Percentiles rank a stretch among this genome's conserved stretches.
Conservation (phyloP, 2,329 filamentous ascomycete genomes). For the Xylariaceae sp. region DNA sequence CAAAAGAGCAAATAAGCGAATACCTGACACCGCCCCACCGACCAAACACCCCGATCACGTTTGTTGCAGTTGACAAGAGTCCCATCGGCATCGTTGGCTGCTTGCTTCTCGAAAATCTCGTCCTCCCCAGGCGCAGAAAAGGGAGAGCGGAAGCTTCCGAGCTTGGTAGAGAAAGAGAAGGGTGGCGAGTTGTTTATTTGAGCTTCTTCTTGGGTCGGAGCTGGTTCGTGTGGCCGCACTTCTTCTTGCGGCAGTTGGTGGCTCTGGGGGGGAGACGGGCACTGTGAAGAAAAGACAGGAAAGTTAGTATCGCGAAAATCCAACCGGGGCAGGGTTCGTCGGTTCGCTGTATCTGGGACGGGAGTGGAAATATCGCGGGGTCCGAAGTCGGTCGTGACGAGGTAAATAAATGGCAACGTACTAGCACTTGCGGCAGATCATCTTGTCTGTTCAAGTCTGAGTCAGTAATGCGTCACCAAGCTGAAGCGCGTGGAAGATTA, state of each 20-base stretch:
- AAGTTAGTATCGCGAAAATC: constrained; percentile 4
- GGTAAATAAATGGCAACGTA: constrained; percentile 47
- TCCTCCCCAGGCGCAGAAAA: neutral
- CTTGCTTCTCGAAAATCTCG: neutral
- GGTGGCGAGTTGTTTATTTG: constrained; percentile 19
- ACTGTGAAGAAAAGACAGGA: constrained; percentile 4
- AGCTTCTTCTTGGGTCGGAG: constrained; percentile 99
- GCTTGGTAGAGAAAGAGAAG: neutral
- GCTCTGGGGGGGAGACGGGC: constrained; percentile 44
- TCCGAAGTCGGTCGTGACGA: no score
- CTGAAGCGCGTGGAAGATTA: neutral
- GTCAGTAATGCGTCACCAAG: constrained; percentile 4
- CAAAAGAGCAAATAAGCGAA: neutral
- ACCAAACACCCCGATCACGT: neutral
- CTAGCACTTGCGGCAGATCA: constrained; percentile 99
- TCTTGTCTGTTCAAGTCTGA: constrained; percentile 57
- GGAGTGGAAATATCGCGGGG: no score
- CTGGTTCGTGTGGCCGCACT: constrained; percentile 99
- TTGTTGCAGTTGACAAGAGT: no score
- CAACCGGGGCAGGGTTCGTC: no score
- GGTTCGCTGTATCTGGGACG: no score
- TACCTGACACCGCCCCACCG: neutral
- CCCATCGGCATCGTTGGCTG: neutral
- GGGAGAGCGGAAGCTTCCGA: no score
- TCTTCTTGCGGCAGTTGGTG: constrained; percentile 99